phyloP scores from a whole-genome alignment of 176 grass and related monocot genomes.

The Saccharum officinarum region DNA sequence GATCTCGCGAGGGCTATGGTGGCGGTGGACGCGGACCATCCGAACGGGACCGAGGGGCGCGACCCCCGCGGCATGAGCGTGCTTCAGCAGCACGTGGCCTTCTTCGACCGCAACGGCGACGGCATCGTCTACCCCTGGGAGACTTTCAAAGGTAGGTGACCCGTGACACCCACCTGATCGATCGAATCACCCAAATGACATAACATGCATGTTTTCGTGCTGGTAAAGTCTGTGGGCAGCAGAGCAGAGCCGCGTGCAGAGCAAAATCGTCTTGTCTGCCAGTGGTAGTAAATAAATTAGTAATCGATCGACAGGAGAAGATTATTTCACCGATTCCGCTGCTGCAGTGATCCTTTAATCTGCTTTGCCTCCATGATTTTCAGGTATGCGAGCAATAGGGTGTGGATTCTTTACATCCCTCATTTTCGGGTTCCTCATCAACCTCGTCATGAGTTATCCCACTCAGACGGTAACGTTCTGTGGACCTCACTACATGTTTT shows the following conservation, averaged over 20 bases:
- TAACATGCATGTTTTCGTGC: background rate
- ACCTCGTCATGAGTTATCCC: constrained; percentile 47
- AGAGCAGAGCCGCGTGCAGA: background rate
- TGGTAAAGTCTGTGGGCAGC: no score
- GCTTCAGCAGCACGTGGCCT: constrained; percentile 70
- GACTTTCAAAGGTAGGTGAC: constrained; percentile 38
- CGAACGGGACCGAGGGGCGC: constrained; percentile 41
- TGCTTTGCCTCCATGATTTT: background rate
- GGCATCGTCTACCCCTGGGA: constrained; percentile 55
- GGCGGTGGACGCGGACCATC: constrained; percentile 58
- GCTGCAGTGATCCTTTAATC: background rate
- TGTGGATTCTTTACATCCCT: constrained; percentile 25
- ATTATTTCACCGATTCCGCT: background rate
- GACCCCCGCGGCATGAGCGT: constrained; percentile 54
- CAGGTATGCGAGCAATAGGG: constrained; percentile 53
- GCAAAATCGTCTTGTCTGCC: background rate
- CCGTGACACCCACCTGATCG: background rate
- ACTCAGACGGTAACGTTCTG: constrained; percentile 53
- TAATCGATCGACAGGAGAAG: background rate
- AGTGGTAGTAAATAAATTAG: no score
- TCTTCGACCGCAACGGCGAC: constrained; percentile 70
- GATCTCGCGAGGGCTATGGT: constrained; percentile 59
- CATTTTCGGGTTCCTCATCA: constrained; percentile 16
- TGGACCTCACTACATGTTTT: no score
- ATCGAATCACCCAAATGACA: background rate